Conservation (phyloP, 345 rosid genomes). For the Salix exigua region DNA sequence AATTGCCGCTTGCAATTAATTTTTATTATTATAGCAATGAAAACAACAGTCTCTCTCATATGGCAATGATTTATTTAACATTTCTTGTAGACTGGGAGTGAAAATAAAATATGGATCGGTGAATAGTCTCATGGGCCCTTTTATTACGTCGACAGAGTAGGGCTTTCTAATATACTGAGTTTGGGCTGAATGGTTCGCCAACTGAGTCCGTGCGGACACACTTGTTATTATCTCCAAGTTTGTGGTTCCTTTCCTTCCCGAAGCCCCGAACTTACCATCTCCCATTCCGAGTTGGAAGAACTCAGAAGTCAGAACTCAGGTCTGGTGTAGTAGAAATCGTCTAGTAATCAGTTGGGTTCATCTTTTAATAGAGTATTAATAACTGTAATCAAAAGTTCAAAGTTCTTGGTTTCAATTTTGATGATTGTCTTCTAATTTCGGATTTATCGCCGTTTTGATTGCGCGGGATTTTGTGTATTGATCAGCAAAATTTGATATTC, state of each 20-base stretch:
- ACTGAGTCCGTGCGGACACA: background rate
- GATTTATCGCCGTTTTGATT: background rate
- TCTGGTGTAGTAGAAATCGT: background rate
- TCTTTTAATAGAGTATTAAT: background rate
- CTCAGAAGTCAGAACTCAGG: background rate
- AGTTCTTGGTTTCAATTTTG: background rate
- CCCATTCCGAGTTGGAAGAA: background rate
- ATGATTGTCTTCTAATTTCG: no score
- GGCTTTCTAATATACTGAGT: background rate
- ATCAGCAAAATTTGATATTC: background rate
- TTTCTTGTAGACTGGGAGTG: no score
- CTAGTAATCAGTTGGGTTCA: background rate
- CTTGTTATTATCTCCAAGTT: background rate
- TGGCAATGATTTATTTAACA: no score
- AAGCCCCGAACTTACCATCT: background rate
- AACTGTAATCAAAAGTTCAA: background rate
- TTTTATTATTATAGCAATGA: no score
- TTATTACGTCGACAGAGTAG: background rate
- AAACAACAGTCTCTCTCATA: no score
- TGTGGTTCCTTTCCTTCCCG: background rate
- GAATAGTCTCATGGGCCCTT: background rate
- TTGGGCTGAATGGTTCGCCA: background rate
- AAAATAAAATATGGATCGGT: background rate
- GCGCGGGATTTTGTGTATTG: background rate
- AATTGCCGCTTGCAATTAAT: no score